Evolutionary conservation across 345 rosid genomes (phyloP).

Genomic region (Pistacia atlantica): DNA sequence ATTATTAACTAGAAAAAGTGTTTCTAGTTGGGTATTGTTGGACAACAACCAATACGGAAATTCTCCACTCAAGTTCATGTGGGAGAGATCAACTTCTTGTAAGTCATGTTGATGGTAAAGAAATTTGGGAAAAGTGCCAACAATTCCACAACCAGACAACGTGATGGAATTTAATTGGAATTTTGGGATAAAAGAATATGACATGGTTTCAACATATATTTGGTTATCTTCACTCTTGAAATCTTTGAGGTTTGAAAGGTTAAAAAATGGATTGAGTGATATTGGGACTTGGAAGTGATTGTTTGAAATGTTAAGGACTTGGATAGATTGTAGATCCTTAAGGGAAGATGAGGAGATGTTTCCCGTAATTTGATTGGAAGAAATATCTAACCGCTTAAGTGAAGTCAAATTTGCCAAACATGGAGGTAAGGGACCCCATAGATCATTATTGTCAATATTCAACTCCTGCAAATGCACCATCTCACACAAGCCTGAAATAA

Average conservation of each 20-base stretch:
- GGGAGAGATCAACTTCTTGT: neutral
- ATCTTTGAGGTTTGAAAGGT: neutral
- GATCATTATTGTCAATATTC: neutral
- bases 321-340: neutral
- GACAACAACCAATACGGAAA: conserved; percentile 3
- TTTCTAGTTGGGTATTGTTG: neutral
- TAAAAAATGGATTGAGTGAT: conserved; percentile 5
- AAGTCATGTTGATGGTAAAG: conserved; percentile 6
- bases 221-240: too few species aligned
- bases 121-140: neutral
- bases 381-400: neutral
- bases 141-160: neutral
- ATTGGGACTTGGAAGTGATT: conserved; percentile 17
- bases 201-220: too few species aligned
- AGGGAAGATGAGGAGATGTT: neutral
- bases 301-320: neutral
- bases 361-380: conserved; percentile 11
- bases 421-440: neutral
- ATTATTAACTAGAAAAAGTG: neutral
- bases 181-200: too few species aligned
- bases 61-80: neutral
- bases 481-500: neutral
- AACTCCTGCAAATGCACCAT: neutral
- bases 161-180: neutral
- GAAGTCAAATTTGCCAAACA: neutral